Conservation (phyloP, 1,139 yeast genomes). For the Yamadazyma dushanensis region DNA sequence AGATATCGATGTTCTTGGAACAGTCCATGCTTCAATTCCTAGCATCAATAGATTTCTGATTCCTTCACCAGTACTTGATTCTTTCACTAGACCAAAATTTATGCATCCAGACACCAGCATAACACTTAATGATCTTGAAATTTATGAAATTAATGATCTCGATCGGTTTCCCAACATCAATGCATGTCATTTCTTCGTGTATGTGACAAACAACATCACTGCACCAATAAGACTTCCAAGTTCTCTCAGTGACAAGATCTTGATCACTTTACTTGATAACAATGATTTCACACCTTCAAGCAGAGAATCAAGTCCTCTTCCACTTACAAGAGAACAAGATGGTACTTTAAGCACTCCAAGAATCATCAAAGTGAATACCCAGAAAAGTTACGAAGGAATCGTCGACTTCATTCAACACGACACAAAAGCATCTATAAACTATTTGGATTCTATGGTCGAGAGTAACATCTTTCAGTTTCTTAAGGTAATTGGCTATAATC, state of each 20-base stretch:
- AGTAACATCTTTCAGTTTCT: constrained; percentile 40
- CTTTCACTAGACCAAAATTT: constrained; percentile 27
- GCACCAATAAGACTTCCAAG: constrained; percentile 19
- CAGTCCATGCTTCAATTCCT: constrained; percentile 2
- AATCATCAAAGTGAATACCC: constrained; percentile 36
- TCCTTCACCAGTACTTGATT: constrained; percentile 39
- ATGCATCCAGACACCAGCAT: constrained; percentile 19
- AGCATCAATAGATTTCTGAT: constrained; percentile 16
- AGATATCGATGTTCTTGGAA: constrained; percentile 3
- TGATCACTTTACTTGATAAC: constrained; percentile 43
- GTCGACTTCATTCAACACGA: constrained; percentile 30
- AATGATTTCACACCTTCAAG: constrained; percentile 39
- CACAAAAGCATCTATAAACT: constrained; percentile 32
- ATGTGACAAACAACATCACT: constrained; percentile 29
- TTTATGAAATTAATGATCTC: constrained; percentile 31
- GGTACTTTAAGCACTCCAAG: constrained; percentile 18
- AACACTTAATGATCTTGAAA: constrained; percentile 21
- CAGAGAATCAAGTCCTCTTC: constrained; percentile 30
- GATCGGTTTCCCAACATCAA: constrained; percentile 13
- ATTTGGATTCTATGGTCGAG: constrained; percentile 27
- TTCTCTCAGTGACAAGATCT: constrained; percentile 23
- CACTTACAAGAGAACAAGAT: constrained; percentile 17
- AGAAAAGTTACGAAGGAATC: constrained; percentile 32
- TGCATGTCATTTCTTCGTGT: constrained; percentile 31
- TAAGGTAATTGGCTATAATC: constrained; percentile 33